Percentiles rank a stretch among this genome's conserved stretches.
These are phyloP conservation scores for Candida maesae DNA, from an alignment of 805 yeast species.

Conservation along the genomic window DNA sequence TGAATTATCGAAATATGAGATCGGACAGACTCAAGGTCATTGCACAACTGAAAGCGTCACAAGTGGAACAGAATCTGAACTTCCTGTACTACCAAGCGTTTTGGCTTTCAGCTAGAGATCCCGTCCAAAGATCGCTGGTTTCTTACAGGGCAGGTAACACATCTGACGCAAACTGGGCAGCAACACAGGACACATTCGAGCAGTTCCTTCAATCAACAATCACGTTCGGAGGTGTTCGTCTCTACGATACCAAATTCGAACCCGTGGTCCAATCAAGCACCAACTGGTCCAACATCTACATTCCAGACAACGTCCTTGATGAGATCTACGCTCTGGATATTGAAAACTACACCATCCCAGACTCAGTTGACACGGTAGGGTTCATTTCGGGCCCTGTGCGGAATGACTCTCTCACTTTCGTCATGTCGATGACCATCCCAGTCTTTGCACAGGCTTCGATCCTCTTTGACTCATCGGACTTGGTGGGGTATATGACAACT, in stretches of 20 bases:
- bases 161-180: slow-evolving; percentile 44
- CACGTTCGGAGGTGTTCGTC: slow-evolving; percentile 55
- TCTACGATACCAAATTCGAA: slow-evolving; percentile 59
- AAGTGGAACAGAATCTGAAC: slow-evolving; percentile 64
- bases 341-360: slow-evolving; percentile 42
- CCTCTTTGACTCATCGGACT: slow-evolving; percentile 39
- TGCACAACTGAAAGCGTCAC: slow-evolving; percentile 78
- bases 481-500: slow-evolving; percentile 71
- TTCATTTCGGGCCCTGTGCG: slow-evolving; percentile 62
- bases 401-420: slow-evolving; percentile 38
- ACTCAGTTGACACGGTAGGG: slow-evolving; percentile 42
- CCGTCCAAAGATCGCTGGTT: slow-evolving; percentile 57
- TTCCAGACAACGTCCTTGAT: slow-evolving; percentile 32
- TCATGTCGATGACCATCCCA: slow-evolving; percentile 76
- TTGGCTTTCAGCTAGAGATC: slow-evolving; percentile 58
- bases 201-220: slow-evolving; percentile 64
- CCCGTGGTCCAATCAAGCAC: slow-evolving; percentile 43
- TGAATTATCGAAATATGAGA: slow-evolving; percentile 56
- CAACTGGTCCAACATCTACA: slow-evolving; percentile 34
- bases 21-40: slow-evolving; percentile 72
- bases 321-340: slow-evolving; percentile 46
- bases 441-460: slow-evolving; percentile 72
- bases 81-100: slow-evolving; percentile 64
- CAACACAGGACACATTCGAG: slow-evolving; percentile 45
- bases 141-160: slow-evolving; percentile 71